Conservation (phyloP, 1,284 basidiomycete species). For the Athelia psychrophila region DNA sequence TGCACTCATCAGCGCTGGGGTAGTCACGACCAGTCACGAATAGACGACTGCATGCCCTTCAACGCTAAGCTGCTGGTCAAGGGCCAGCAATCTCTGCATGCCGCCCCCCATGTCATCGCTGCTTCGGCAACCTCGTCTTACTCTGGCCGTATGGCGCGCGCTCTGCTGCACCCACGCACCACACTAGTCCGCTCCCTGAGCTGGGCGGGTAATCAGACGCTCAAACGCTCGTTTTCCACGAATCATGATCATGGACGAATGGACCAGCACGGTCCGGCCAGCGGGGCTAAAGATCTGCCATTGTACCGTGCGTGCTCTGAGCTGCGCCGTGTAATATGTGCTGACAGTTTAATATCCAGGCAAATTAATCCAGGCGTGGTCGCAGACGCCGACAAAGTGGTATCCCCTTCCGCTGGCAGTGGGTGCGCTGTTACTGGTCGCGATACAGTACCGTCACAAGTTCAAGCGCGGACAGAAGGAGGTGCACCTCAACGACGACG, state of each 20-base stretch:
- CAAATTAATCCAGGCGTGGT: conserved; percentile 75
- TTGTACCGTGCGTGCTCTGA: conserved; percentile 45
- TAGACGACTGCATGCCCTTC: conserved; percentile 18
- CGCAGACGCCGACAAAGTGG: conserved; percentile 90
- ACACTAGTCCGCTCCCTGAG: conserved; percentile 43
- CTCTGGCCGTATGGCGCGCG: conserved; percentile 45
- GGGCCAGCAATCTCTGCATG: conserved; percentile 48
- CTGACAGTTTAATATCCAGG: conserved; percentile 26
- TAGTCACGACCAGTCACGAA: too few relatives aligned
- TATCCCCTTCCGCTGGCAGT: conserved; percentile 93
- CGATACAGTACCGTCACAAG: conserved; percentile 77
- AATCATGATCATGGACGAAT: conserved; percentile 27
- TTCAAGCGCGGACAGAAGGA: conserved; percentile 45
- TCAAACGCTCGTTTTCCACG: conserved; percentile 45
- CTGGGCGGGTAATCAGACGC: conserved; percentile 39
- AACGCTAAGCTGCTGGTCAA: conserved; percentile 23
- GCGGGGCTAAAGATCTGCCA: conserved; percentile 33
- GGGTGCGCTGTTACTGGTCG: conserved; percentile 84
- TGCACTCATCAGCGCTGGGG: too few relatives aligned
- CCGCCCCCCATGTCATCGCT: conserved; percentile 50
- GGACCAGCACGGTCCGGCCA: conserved; percentile 18
- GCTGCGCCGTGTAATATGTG: conserved; percentile 7
- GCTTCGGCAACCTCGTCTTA: conserved; percentile 51
- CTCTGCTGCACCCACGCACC: conserved; percentile 39
- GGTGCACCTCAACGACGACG: conserved; percentile 74